Evolutionary conservation across 2,329 filamentous ascomycete species (phyloP).

Genomic region (Thielaviopsis musarum): DNA sequence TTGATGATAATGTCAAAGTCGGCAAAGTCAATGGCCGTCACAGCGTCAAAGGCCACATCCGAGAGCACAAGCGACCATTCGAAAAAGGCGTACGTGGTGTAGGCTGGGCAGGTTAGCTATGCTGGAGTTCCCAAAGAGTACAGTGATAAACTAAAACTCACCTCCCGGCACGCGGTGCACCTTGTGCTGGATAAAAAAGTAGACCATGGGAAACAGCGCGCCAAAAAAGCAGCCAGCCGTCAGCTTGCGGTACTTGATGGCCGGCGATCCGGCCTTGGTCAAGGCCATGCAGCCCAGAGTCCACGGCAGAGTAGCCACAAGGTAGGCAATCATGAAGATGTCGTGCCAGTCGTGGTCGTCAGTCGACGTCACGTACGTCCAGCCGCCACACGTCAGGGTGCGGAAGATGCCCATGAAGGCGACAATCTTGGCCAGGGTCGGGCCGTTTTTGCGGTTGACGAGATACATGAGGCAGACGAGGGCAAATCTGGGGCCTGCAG

Average conservation of each 20-base stretch:
- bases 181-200: slow-evolving; percentile 98
- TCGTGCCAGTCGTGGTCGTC: slow-evolving; percentile 98
- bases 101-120: slow-evolving; percentile 43
- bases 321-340: slow-evolving; percentile 97
- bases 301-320: slow-evolving; percentile 90
- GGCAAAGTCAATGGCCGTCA: slow-evolving; percentile 82
- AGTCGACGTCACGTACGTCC: slow-evolving; percentile 97
- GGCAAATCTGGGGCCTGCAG: slow-evolving; percentile 66
- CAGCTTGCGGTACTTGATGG: slow-evolving; percentile 78
- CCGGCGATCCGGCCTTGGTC: slow-evolving; percentile 66
- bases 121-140: no score
- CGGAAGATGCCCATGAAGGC: slow-evolving; percentile 67
- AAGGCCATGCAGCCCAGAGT: slow-evolving; percentile 77
- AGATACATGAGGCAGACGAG: slow-evolving; percentile 88
- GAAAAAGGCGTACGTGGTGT: slow-evolving; percentile 94
- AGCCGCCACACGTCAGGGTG: slow-evolving; percentile 87
- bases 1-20: slow-evolving; percentile 75
- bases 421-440: slow-evolving; percentile 64
- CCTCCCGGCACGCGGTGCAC: slow-evolving; percentile 86
- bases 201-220: slow-evolving; percentile 75
- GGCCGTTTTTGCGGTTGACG: slow-evolving; percentile 60
- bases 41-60: slow-evolving; percentile 90
- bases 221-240: slow-evolving; percentile 75
- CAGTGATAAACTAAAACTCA: no score
- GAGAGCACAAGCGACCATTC: slow-evolving; percentile 92